phyloP scores from a whole-genome alignment of 805 yeast species.

The Candida pseudoglaebosa region DNA sequence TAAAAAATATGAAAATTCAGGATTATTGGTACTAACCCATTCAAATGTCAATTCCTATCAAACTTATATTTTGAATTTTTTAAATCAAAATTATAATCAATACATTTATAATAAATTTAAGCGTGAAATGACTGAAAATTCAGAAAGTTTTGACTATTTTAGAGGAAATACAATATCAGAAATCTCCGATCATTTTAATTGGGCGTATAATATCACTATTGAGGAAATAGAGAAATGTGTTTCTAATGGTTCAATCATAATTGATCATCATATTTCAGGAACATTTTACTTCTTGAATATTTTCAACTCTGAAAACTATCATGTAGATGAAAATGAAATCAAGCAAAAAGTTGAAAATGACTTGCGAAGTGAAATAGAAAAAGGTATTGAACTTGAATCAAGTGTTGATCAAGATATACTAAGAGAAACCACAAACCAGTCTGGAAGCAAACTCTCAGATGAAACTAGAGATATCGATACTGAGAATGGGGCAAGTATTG shows the following conservation, averaged over 20 bases:
- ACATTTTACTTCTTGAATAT: constrained; percentile 56
- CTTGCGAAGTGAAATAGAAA: no score
- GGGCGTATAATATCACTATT: constrained; percentile 62
- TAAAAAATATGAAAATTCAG: constrained; percentile 29
- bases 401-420: no score
- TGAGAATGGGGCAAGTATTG: no score
- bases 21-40: constrained; percentile 28
- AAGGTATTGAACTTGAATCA: no score
- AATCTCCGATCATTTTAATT: constrained; percentile 48
- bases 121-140: constrained; percentile 8
- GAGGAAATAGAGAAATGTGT: constrained; percentile 64
- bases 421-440: no score
- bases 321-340: constrained; percentile 1
- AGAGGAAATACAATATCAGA: constrained; percentile 37
- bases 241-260: constrained; percentile 51
- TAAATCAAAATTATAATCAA: constrained; percentile 20
- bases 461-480: no score
- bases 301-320: background rate
- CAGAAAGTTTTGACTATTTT: constrained; percentile 19
- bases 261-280: constrained; percentile 69
- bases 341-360: background rate
- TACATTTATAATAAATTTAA: constrained; percentile 23
- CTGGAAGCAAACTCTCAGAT: no score
- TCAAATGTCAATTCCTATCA: constrained; percentile 22
- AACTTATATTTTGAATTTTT: constrained; percentile 21